Conservation (phyloP, 2,329 filamentous ascomycete genomes). For the Hypoxylon sp. region DNA sequence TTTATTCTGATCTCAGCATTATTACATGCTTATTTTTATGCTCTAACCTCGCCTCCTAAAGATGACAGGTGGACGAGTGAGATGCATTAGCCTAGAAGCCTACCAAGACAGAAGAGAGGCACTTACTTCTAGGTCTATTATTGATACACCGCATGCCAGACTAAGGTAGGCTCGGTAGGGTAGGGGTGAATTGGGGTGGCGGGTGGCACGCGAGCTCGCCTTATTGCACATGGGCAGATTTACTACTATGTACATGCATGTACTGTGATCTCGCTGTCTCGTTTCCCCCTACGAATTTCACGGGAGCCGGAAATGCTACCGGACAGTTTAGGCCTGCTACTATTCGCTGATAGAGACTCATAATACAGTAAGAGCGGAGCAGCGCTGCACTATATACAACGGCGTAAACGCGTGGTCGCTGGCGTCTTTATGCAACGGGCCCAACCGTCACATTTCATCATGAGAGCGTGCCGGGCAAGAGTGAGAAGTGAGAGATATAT, state of each 20-base stretch:
- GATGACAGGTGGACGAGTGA: slow-evolving; percentile 6
- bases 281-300: slow-evolving; percentile 3
- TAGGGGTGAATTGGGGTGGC: slow-evolving; percentile 8
- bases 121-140: neutral
- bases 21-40: slow-evolving; percentile 26
- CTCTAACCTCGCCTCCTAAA: neutral
- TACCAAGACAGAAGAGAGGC: neutral
- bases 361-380: slow-evolving; percentile 15
- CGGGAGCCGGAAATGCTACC: slow-evolving; percentile 22
- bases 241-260: too few species aligned
- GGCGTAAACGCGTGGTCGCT: slow-evolving; percentile 12
- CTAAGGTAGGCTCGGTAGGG: slow-evolving; percentile 2
- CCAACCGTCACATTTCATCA: neutral
- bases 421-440: slow-evolving; percentile 21
- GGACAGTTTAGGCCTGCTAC: slow-evolving; percentile 10
- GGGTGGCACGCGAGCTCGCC: slow-evolving; percentile 17
- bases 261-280: slow-evolving; percentile 9
- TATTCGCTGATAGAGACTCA: slow-evolving; percentile 1
- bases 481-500: too few species aligned
- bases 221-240: slow-evolving; percentile 23
- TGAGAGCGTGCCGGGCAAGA: too few species aligned
- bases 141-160: slow-evolving; percentile 13
- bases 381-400: slow-evolving; percentile 22
- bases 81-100: too few species aligned
- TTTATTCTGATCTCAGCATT: slow-evolving; percentile 30